Evolutionary conservation across 2,329 filamentous ascomycete genomes (phyloP).

Genomic region (Sporothrix pseudoabietina): DNA sequence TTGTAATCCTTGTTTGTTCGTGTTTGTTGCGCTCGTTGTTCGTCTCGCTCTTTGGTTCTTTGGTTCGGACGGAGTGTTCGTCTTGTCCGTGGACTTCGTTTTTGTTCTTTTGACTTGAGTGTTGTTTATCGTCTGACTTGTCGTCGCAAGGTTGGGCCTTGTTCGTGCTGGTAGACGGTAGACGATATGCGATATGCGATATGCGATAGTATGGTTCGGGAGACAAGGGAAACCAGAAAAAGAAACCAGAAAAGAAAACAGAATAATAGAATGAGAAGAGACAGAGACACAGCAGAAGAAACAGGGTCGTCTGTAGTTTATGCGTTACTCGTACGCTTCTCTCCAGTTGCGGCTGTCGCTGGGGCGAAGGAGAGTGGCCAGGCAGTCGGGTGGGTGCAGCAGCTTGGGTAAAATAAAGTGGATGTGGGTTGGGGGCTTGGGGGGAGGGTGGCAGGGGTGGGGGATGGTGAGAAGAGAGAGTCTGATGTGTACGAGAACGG

Average conservation of each 20-base stretch:
- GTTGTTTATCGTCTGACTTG: not conserved
- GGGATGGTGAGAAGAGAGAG: not conserved
- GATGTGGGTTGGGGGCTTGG: not conserved
- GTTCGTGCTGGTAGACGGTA: not conserved
- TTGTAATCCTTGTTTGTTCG: not conserved
- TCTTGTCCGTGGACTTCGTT: not conserved
- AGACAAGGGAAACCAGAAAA: not conserved
- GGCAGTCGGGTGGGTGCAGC: conserved; percentile 9
- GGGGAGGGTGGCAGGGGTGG: not conserved
- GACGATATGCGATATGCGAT: not conserved
- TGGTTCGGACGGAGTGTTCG: not conserved
- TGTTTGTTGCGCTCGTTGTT: not conserved
- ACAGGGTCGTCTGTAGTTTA: not conserved
- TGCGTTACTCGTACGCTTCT: not conserved
- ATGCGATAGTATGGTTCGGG: not conserved
- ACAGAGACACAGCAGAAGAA: not conserved
- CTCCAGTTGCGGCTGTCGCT: conserved; percentile 23
- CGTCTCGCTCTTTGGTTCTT: not conserved
- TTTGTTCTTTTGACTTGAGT: not conserved
- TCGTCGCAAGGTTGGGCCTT: not conserved
- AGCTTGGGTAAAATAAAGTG: not conserved
- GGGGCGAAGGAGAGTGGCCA: conserved; percentile 20
- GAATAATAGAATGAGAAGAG: not conserved
- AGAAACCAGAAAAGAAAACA: not conserved
- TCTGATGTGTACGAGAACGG: not conserved